Conservation (phyloP, 305 asterid genomes). For the Fraxinus platypoda region DNA sequence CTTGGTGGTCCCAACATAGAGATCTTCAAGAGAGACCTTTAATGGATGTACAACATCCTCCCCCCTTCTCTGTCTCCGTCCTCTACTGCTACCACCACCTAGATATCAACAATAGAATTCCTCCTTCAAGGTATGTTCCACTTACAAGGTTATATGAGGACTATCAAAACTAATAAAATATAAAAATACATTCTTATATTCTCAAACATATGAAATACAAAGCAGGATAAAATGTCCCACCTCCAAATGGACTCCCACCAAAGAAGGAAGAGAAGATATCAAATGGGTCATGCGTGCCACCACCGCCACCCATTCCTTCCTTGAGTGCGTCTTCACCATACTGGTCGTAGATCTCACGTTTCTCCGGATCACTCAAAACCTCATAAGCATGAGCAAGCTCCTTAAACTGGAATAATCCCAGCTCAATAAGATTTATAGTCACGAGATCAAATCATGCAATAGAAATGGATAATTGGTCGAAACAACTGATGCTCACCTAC, state of each 20-base stretch:
- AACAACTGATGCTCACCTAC: neutral
- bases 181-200: neutral
- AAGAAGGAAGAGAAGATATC: slow-evolving; percentile 63
- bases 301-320: slow-evolving; percentile 82
- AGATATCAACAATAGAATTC: slow-evolving; percentile 11
- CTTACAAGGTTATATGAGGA: neutral
- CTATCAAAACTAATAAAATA: neutral
- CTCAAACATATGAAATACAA: neutral
- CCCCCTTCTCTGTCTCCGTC: slow-evolving; percentile 65
- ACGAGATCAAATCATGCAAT: neutral
- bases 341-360: slow-evolving; percentile 82
- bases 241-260: slow-evolving; percentile 57
- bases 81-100: slow-evolving; percentile 67
- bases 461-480: neutral
- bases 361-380: slow-evolving; percentile 81
- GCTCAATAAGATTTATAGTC: neutral
- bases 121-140: neutral
- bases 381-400: slow-evolving; percentile 94
- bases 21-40: slow-evolving; percentile 58
- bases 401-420: slow-evolving; percentile 52
- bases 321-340: slow-evolving; percentile 96
- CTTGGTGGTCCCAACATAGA: slow-evolving; percentile 52
- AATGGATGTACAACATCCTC: slow-evolving; percentile 63
- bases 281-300: slow-evolving; percentile 62
- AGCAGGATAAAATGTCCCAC: slow-evolving; percentile 8